Evolutionary conservation across 805 yeast species (phyloP), one percentile per base, ranked within the genome.

Genomic region (Yarrowia sp.): DNA sequence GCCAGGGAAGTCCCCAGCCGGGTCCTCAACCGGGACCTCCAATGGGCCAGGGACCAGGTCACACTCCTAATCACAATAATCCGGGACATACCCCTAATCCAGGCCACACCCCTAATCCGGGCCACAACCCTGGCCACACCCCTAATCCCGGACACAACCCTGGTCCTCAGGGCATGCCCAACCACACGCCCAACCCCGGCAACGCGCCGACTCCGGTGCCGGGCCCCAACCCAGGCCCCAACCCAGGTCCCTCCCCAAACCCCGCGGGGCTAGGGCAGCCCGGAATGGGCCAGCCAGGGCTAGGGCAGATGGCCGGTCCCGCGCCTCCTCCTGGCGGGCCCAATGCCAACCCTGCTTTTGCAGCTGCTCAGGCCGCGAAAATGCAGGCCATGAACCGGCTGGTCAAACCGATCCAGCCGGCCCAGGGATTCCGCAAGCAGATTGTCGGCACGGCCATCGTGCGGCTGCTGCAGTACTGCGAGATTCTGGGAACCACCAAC

Each of bases 401-500:
- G 68, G 42, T 40, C 20, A 55, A 61, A 44, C 33, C 66, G 49
- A 24, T 69, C 68, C 63, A 72, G 68, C 70, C 68, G 67, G 52
- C 63, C 74, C 40, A 74, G 76, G 36, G 77, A 74, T 46, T 72
- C 74, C 12, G 70, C 71, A 40, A 76, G 83, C 68, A 79, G 79
- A 69, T 78, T 79, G 55, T 64, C 9, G 76, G 84, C 67, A 78
- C 82, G 44, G 88, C 88, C 1, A 79, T 85, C 8, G 74, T 85
- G 64, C 79, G 85, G 66, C 75, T 86, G 13, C 75, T 85, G 70
- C 86, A 84, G 53, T 79, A 84, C 39, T 79, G 85, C 49, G 87
- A 85, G 69, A 72, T 79, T 47, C 72, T 85, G 19, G 78, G 84
- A 66, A 77, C 77, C 12, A 76, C 81, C 3, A 77, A 81, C 9